Evolutionary conservation across 2,329 filamentous ascomycete genomes (phyloP).

Genomic region (Clarireedia sp.): DNA sequence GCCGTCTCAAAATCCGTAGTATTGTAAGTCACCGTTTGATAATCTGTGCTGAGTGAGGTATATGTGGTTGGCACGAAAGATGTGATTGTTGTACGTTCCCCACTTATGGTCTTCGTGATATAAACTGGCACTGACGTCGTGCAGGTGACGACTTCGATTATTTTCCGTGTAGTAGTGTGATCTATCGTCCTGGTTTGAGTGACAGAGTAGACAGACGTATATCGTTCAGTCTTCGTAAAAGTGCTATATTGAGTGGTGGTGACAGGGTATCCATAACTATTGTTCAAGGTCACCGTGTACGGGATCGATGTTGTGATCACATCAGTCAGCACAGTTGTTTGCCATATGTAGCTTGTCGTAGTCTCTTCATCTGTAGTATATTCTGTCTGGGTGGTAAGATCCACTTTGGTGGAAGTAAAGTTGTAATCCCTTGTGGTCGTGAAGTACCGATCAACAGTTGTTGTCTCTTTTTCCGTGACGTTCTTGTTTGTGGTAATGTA

Average conservation of each 20-base stretch:
- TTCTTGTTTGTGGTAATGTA: neutral
- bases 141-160: neutral
- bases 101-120: slow-evolving; percentile 2
- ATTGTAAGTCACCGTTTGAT: neutral
- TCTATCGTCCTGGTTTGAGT: neutral
- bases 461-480: neutral
- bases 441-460: neutral
- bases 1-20: neutral
- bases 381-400: slow-evolving; percentile 2
- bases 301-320: slow-evolving; percentile 15
- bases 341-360: neutral
- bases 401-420: slow-evolving; percentile 3
- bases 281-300: slow-evolving; percentile 15
- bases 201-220: slow-evolving; percentile 3
- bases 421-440: neutral
- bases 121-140: neutral
- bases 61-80: slow-evolving; percentile 11
- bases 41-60: slow-evolving; percentile 1
- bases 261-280: slow-evolving; percentile 16
- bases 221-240: slow-evolving; percentile 13
- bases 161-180: neutral
- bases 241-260: slow-evolving; percentile 16
- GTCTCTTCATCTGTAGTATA: slow-evolving; percentile 8
- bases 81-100: neutral
- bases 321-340: slow-evolving; percentile 10